Evolutionary conservation across 148 eudicot genomes (phyloP).

Genomic region (Fagopyrum esculentum): DNA sequence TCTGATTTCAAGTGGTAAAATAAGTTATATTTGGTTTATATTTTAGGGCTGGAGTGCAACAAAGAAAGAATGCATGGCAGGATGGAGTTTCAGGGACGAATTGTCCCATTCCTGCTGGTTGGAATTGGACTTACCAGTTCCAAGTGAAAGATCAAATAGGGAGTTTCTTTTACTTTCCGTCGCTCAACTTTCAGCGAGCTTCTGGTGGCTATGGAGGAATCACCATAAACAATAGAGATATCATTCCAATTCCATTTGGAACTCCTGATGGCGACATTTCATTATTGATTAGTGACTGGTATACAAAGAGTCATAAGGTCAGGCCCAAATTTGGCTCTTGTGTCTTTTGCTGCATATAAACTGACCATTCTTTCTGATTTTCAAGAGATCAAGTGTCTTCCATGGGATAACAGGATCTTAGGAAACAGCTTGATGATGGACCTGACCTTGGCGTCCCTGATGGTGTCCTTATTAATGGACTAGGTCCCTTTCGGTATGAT

Average conservation of each 20-base stretch:
- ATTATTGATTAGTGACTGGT: slow-evolving; percentile 90
- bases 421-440: slow-evolving; percentile 60
- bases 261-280: slow-evolving; percentile 93
- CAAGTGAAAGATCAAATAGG: slow-evolving; percentile 99
- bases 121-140: slow-evolving; percentile 98
- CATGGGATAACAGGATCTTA: slow-evolving; percentile 56
- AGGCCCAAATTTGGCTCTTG: slow-evolving; percentile 16
- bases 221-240: slow-evolving; percentile 68
- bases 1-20: background rate
- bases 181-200: slow-evolving; percentile 83
- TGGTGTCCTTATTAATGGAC: slow-evolving; percentile 80
- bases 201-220: slow-evolving; percentile 96
- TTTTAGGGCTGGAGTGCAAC: slow-evolving; percentile 91
- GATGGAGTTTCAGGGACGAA: slow-evolving; percentile 95
- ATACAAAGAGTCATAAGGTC: slow-evolving; percentile 83
- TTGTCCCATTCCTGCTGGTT: slow-evolving; percentile 94
- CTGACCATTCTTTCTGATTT: slow-evolving; percentile 15
- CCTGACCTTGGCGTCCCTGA: slow-evolving; percentile 77
- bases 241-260: slow-evolving; percentile 85
- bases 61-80: slow-evolving; percentile 90
- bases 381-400: slow-evolving; percentile 3
- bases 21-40: slow-evolving; percentile 1
- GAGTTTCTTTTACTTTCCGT: slow-evolving; percentile 96
- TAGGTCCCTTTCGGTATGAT: slow-evolving; percentile 86
- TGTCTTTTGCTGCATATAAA: slow-evolving; percentile 11